Evolutionary conservation across 371 early-diverging fungal genomes (phyloP), one percentile per base, ranked within the genome.

Genomic region (Lichtheimia corymbifera): DNA sequence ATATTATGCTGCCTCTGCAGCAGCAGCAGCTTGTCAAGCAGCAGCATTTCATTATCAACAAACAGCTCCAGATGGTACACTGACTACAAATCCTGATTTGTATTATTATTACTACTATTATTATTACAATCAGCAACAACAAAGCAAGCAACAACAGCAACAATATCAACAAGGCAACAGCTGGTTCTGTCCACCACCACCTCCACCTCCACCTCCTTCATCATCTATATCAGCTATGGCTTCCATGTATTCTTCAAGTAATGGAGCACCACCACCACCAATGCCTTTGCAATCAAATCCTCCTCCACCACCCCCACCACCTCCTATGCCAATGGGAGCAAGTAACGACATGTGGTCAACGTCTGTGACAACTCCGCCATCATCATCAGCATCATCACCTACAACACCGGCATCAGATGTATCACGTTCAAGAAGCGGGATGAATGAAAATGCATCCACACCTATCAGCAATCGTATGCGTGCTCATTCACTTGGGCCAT

Each of bases 91-190:
- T 24, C 73, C 78, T 27, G 73, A 78, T 47, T 50, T 78, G 56
- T 78, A 78, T 53, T 74, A 74, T 47, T 78, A 78, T 25, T 78
- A 78, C 25, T 74, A 78, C 27, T 78, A 74, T 50, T 78, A 78
- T 50, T 78, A 78, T 52, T 78, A 74, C 66, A 71, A 78, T 45
- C 78, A 78, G 58, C 73, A 74, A 40, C 74, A 74, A 43, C 78
- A 67, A 41, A 49, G 50, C 7, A 53, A 57, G 24, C 63, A 63
- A 27, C 41, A 55, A 5, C 61, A 66, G 28, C 61, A 63, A 40
- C 25, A 24, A 52, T 54, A 40, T 7, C 57, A 56, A 44, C 17
- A 27, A 52, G 55, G 42, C 52, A 58, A 47, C 59, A 64, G 22
- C 57, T 56, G 57, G 57, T 56, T 56, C 57, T 56, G 57, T 56